Evolutionary conservation across 495 filamentous ascomycete species (phyloP).

Genomic region (Penicillium fimorum): DNA sequence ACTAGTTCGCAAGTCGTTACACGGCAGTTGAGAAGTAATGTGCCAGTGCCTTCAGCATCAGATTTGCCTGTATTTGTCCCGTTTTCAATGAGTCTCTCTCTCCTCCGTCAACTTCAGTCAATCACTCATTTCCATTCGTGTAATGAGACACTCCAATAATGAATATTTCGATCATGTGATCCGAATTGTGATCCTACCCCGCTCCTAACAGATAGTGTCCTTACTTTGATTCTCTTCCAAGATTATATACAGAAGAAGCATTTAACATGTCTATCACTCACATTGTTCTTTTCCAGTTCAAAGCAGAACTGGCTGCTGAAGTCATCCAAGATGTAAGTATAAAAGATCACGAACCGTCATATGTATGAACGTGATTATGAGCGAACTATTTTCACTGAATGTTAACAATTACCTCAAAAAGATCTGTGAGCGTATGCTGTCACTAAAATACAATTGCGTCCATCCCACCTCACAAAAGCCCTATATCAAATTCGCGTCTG

Average conservation of each 20-base stretch:
- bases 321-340: conserved; percentile 50
- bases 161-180: background rate
- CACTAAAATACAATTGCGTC: conserved; percentile 40
- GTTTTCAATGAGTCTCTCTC: no score
- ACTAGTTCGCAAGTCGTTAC: no score
- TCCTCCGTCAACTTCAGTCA: background rate
- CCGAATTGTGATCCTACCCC: background rate
- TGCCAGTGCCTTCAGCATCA: no score
- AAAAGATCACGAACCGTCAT: background rate
- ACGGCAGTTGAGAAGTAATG: no score
- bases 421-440: conserved; percentile 37
- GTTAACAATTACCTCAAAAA: conserved; percentile 8
- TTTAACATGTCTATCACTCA: conserved; percentile 53
- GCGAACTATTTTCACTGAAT: background rate
- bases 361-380: background rate
- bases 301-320: conserved; percentile 37
- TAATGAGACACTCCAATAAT: background rate
- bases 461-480: conserved; percentile 41
- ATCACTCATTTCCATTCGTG: background rate
- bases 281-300: conserved; percentile 63
- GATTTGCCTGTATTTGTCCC: no score
- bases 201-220: background rate
- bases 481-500: conserved; percentile 55
- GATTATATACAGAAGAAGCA: background rate
- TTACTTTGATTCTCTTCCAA: background rate